Percentiles rank a stretch among this genome's conserved stretches.
These are phyloP conservation scores for Neurospora sp. DNA, from an alignment of 495 filamentous ascomycete species.

Conservation along the genomic window DNA sequence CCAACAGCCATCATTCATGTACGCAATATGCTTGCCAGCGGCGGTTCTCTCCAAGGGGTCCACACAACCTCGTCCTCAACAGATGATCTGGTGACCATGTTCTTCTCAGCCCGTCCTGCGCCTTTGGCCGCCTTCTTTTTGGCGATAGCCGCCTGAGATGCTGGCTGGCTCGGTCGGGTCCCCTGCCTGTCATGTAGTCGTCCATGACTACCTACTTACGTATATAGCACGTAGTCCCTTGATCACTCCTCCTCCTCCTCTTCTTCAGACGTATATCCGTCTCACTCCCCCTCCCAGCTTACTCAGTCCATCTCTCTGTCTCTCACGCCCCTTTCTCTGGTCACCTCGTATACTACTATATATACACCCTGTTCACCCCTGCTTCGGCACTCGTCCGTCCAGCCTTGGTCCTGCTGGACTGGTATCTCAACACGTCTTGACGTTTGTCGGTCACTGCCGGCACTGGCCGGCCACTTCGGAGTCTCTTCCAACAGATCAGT, in stretches of 20 bases:
- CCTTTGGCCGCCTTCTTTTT: slow-evolving; percentile 11
- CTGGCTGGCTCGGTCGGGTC: background rate
- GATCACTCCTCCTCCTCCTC: background rate
- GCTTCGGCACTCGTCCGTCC: slow-evolving; percentile 2
- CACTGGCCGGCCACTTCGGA: background rate
- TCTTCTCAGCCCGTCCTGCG: slow-evolving; percentile 20
- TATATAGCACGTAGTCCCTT: background rate
- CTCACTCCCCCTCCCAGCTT: background rate
- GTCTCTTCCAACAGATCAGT: background rate
- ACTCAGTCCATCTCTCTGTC: slow-evolving; percentile 7
- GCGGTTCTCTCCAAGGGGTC: slow-evolving; percentile 11
- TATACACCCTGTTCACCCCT: slow-evolving; percentile 3
- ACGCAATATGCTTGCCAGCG: background rate
- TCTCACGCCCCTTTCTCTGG: background rate
- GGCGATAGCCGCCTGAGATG: background rate
- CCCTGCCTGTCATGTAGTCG: background rate
- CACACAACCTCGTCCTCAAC: slow-evolving; percentile 20
- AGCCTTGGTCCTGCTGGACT: background rate
- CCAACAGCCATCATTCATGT: background rate
- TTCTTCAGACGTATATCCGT: background rate
- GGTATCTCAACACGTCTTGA: background rate
- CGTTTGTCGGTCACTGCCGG: background rate
- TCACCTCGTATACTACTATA: background rate
- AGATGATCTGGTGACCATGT: slow-evolving; percentile 27
- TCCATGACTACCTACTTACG: background rate